Base-by-base conservation (phyloP, 2,329 filamentous ascomycete genomes). In the Drechslerella coelobrocha region DNA sequence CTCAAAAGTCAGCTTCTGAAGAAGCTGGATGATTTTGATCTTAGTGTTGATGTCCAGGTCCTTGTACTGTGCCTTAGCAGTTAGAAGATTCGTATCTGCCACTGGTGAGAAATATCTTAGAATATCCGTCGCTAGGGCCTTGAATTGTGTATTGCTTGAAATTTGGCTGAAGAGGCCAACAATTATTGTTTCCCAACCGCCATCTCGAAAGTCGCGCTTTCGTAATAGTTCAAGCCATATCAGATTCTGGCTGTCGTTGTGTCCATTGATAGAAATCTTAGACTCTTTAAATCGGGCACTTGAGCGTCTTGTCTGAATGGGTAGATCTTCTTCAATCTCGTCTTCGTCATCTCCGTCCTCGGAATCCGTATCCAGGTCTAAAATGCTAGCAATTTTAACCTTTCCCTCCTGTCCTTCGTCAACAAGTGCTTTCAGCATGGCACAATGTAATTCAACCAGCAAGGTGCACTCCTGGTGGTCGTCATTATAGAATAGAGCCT, bases 171-270 rank as follows among this genome's bases (percentile, higher is more conserved):
- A 80, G 14, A 97, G 81, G 5, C 92, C 94, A 45, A 96, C 88
- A 76, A 97, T 84, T 73, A 97, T 93, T 72, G 91, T 80, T 79
- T 97, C 87, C 94, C 94, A 99, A 19, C 92, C 92, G 61, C 93
- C 94, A 47, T 93, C 85, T 73, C 86, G 83, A 77, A 97, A 96
- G 74, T 96, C 88, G 48, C 93, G 89, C 76, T 89, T 89, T 73
- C 88, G 87, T 21, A 97, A 82, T 72, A 90, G 85, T 57, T 95
- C 89, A 68, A 95, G 86, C 94, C 94, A 99, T 74, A 91, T 85
- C 73, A 89, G 92, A 9, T 82, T 66, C 26, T 63, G 61, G 27
- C 68, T 66, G 24, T 68, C 61, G 12, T 66, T 65, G 24, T 68
- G 60, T 26, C 71, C 73, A 43, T 71, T 73, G 21, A 56, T 29